phyloP scores from a whole-genome alignment of 148 eudicot genomes.

The Rhododendron simsii region DNA sequence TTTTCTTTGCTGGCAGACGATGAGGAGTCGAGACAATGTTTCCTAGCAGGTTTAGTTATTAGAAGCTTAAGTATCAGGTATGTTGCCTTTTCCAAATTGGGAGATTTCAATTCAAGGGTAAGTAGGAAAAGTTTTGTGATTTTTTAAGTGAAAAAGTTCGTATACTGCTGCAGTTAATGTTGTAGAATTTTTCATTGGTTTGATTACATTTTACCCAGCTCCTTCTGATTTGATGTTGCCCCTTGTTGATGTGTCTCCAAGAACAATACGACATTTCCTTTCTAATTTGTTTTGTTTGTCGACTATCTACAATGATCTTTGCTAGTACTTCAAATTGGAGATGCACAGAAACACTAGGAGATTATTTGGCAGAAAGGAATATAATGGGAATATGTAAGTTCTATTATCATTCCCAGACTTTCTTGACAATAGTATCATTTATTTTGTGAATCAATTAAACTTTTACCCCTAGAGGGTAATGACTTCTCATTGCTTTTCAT shows the following conservation, averaged over 20 bases:
- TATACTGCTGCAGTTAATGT: background rate
- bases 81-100: background rate
- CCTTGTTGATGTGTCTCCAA: background rate
- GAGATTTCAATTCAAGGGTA: background rate
- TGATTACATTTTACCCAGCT: background rate
- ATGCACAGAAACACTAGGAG: slow-evolving; percentile 68
- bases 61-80: slow-evolving; percentile 92
- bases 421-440: background rate
- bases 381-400: slow-evolving; percentile 97
- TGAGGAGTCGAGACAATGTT: slow-evolving; percentile 89
- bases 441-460: background rate
- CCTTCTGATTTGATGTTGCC: background rate
- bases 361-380: slow-evolving; percentile 78
- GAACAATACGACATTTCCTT: background rate
- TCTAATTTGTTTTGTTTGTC: background rate
- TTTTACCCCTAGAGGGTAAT: background rate
- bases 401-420: background rate
- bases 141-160: background rate
- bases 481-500: slow-evolving; percentile 5
- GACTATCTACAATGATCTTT: background rate
- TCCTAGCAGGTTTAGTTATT: slow-evolving; percentile 83
- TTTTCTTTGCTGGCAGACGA: slow-evolving; percentile 49
- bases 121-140: background rate
- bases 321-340: slow-evolving; percentile 91
- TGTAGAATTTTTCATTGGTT: background rate